Percentiles rank a stretch among this genome's conserved stretches.
Conservation (phyloP, 768 basidiomycete species). For the Asterophora lycoperdoides region DNA sequence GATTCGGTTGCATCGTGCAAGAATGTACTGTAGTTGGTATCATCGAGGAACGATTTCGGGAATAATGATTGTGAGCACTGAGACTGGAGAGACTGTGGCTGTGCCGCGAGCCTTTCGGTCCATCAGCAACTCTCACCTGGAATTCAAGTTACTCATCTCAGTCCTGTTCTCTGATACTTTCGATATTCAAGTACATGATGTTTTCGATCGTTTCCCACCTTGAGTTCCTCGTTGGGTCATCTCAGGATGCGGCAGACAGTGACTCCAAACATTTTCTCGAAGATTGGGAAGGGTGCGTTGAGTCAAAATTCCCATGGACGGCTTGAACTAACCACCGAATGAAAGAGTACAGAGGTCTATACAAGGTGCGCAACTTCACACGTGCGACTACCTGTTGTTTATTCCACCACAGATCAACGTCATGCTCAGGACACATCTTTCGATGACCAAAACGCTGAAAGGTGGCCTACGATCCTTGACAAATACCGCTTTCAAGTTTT, state of each 20-base stretch:
- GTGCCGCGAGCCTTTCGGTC: no score
- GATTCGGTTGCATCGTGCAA: no score
- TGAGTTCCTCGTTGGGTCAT: conserved; percentile 25
- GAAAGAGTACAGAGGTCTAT: conserved; percentile 10
- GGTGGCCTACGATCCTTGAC: conserved; percentile 31
- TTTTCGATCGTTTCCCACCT: conserved; percentile 21
- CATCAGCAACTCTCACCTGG: no score
- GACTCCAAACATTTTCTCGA: conserved; percentile 24
- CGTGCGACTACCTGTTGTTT: neutral
- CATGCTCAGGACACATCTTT: conserved; percentile 3
- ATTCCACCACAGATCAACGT: conserved; percentile 7
- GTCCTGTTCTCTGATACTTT: neutral
- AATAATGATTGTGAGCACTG: no score
- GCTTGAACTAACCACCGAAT: conserved; percentile 1
- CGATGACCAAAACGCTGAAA: conserved; percentile 14
- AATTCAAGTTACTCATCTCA: no score
- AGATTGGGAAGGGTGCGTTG: conserved; percentile 29
- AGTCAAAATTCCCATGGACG: neutral
- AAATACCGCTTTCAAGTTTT: conserved; percentile 16
- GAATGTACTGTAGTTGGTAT: no score
- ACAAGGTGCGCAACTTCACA: neutral
- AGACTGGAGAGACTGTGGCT: no score
- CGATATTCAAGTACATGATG: conserved; percentile 3
- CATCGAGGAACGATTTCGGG: no score
- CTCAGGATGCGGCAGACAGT: conserved; percentile 19